Evolutionary conservation across 768 basidiomycete genomes (phyloP), one percentile per base, ranked within the genome.

Genomic region (Termitomyces bulborhizus): DNA sequence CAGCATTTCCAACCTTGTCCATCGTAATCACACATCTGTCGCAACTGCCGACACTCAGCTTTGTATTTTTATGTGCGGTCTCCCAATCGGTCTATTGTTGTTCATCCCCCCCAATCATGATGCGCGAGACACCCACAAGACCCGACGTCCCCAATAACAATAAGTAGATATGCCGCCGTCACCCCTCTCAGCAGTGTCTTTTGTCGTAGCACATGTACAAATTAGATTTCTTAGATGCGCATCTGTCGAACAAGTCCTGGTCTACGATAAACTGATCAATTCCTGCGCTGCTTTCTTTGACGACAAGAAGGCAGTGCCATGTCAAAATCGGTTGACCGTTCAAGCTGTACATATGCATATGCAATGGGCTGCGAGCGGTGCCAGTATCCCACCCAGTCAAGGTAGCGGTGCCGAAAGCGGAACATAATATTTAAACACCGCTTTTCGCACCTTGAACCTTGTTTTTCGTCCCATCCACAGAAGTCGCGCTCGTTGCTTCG

Each of bases 371-470:
- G 32, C 32, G 32, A 32, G 32, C 32, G 32, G 21, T 32, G 32
- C 11, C 32, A 32, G 32, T 8, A 12, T 47, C 44, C 50, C 21
- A 40, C 7, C 3, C 13, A 58, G 49, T 57, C 51, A 47, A 37
- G 12, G 8, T 24, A 53, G 43, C 63, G 63, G 63, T 62, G 63
- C 68, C 66, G 70, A 56, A 54, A 46, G 53, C 68, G 63, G 67
- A 63, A 51, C 15, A 36, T 46, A n/a, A 53, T 56, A 48, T 73
- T 71, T 31, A 69, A 67, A 58, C 64, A 60, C 72, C 64, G 69
- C 29, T 57, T 8, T 50, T 29, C 49, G 52, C 63, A 64, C 56
- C 57, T 57, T 68, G 72, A 77, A 77, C 73, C 71, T 76, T 75
- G 66, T 71, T 63, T 63, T 56, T 68, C 27, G 45, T 53, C 37